Percentiles rank a stretch among this genome's conserved stretches.
phyloP scores from a whole-genome alignment of 805 yeast species.

The Scheffersomyces coipomensis region DNA sequence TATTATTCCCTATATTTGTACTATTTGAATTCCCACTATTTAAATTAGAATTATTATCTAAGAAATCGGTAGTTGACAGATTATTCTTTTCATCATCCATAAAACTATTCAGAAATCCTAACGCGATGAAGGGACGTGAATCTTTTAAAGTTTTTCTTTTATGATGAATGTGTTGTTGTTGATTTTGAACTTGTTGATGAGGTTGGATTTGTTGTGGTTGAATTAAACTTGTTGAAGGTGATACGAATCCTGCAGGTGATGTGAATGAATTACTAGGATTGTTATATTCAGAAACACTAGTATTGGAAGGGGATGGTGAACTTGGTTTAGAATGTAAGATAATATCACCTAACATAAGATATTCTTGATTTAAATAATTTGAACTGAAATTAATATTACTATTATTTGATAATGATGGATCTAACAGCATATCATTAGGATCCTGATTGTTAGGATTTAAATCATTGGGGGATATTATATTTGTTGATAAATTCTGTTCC shows the following conservation, averaged over 20 bases:
- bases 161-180: background rate
- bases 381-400: slow-evolving; percentile 27
- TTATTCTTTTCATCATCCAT: slow-evolving; percentile 8
- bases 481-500: background rate
- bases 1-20: slow-evolving; percentile 3
- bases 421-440: background rate
- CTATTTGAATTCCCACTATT: background rate
- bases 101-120: slow-evolving; percentile 23
- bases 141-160: slow-evolving; percentile 13
- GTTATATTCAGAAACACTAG: slow-evolving; percentile 15
- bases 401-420: background rate
- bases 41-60: slow-evolving; percentile 4
- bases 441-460: background rate
- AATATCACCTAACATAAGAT: slow-evolving; percentile 50
- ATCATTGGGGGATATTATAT: background rate
- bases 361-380: slow-evolving; percentile 50
- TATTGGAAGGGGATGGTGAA: slow-evolving; percentile 38
- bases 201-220: background rate
- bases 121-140: slow-evolving; percentile 42
- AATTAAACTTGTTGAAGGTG: background rate
- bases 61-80: slow-evolving; percentile 1
- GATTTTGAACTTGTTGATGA: background rate
- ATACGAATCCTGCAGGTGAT: background rate
- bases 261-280: background rate
- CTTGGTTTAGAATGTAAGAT: slow-evolving; percentile 38